These are phyloP conservation scores for Carallia brachiata DNA, from an alignment of 345 rosid species.

Conservation along the genomic window DNA sequence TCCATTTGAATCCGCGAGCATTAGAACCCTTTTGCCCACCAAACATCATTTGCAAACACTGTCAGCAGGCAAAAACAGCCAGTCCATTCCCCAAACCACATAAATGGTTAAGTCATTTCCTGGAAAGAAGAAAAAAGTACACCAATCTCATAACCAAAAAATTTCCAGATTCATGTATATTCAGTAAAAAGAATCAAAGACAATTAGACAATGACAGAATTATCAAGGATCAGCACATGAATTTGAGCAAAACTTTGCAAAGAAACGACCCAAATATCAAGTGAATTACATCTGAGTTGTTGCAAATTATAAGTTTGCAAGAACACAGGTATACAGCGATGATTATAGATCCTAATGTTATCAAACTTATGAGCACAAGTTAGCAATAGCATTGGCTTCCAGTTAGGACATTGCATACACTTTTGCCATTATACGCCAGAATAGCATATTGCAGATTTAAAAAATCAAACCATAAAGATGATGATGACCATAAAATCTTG, in stretches of 20 bases:
- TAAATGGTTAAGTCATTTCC: conserved; percentile 21
- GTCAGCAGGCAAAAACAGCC: conserved; percentile 54
- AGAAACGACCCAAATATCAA: too few relatives aligned
- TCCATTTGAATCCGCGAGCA: conserved; percentile 64
- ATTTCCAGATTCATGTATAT: background rate
- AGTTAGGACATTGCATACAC: too few relatives aligned
- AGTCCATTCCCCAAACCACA: conserved; percentile 72
- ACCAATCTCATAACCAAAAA: background rate
- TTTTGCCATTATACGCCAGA: too few relatives aligned
- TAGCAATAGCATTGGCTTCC: too few relatives aligned
- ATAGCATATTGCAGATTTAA: background rate
- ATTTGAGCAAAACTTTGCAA: too few relatives aligned
- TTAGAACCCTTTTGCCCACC: conserved; percentile 60
- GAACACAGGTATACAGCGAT: too few relatives aligned
- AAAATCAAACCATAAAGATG: background rate
- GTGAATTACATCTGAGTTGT: too few relatives aligned
- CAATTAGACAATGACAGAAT: too few relatives aligned
- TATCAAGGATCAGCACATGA: too few relatives aligned
- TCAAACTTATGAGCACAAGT: too few relatives aligned
- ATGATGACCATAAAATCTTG: background rate
- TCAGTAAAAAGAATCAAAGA: background rate
- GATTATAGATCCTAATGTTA: too few relatives aligned
- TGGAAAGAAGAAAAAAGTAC: conserved; percentile 3
- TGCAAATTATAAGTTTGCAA: too few relatives aligned
- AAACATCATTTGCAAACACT: conserved; percentile 76